These are phyloP conservation scores for Cornus suecica DNA, from an alignment of 148 eudicot species.

Conservation along the genomic window DNA sequence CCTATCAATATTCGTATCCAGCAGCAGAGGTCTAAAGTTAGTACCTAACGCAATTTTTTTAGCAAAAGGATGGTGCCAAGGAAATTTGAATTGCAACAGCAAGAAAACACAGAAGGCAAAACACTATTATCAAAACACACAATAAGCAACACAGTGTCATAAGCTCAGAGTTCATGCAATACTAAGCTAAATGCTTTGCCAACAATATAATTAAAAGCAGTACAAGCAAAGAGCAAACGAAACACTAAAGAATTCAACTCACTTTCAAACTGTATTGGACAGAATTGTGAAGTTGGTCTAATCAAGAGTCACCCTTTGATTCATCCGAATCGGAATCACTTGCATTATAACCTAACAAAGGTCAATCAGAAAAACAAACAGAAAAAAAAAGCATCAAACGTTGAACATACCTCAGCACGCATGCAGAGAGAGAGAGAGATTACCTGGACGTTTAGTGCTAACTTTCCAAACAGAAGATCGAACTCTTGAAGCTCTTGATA, in stretches of 20 bases:
- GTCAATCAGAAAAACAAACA: slow-evolving; percentile 12
- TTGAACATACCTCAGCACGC: background rate
- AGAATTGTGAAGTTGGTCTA: slow-evolving; percentile 10
- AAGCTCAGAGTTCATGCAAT: background rate
- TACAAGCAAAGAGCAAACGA: background rate
- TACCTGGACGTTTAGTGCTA: slow-evolving; percentile 78
- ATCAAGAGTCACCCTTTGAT: slow-evolving; percentile 36
- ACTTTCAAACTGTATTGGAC: slow-evolving; percentile 16
- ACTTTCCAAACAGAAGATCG: slow-evolving; percentile 93
- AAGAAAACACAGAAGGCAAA: background rate
- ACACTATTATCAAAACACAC: background rate
- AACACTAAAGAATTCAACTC: slow-evolving; percentile 11
- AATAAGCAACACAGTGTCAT: too few relatives aligned
- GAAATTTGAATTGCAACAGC: background rate
- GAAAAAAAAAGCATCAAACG: background rate
- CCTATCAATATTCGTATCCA: too few relatives aligned
- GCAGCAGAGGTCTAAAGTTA: too few relatives aligned
- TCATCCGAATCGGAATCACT: slow-evolving; percentile 94
- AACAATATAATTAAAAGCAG: background rate
- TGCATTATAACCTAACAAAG: slow-evolving; percentile 71
- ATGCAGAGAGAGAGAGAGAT: background rate
- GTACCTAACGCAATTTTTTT: too few relatives aligned
- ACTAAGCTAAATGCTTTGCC: background rate
- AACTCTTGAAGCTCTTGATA: slow-evolving; percentile 69
- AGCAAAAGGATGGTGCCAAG: too few relatives aligned